Conservation (phyloP, 169 alveolate genomes). For the Plasmodium vivax region DNA sequence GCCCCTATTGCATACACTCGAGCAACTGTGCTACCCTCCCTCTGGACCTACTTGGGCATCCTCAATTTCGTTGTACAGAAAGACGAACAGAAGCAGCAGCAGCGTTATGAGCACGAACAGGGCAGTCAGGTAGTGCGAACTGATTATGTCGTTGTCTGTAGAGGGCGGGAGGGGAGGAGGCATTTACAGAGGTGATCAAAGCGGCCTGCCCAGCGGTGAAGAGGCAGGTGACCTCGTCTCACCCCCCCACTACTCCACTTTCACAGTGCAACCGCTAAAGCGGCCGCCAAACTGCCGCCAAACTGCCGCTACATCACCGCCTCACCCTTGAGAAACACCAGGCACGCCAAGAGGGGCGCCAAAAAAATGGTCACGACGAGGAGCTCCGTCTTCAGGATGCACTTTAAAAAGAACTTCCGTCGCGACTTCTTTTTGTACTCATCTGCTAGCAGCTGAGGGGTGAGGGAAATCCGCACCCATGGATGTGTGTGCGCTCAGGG, state of each 20-base stretch:
- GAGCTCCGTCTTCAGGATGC: slow-evolving; percentile 33
- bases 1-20: neutral
- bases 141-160: slow-evolving; percentile 27
- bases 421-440: slow-evolving; percentile 25
- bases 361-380: slow-evolving; percentile 17
- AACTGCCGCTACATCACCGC: neutral
- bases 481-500: neutral
- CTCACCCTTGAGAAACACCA: slow-evolving; percentile 7
- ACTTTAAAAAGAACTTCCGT: slow-evolving; percentile 7
- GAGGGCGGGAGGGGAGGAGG: neutral
- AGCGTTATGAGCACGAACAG: slow-evolving; percentile 14
- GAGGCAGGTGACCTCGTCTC: neutral
- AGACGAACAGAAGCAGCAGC: slow-evolving; percentile 8
- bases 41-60: slow-evolving; percentile 29
- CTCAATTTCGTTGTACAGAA: slow-evolving; percentile 23
- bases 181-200: neutral
- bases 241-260: neutral
- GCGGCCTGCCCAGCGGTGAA: neutral
- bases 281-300: neutral
- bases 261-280: neutral
- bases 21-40: too few relatives aligned
- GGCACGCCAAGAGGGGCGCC: slow-evolving; percentile 10
- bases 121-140: slow-evolving; percentile 7
- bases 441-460: slow-evolving; percentile 9
- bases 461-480: neutral